phyloP scores from a whole-genome alignment of 2,329 filamentous ascomycete genomes.

The Penicillium sp. region DNA sequence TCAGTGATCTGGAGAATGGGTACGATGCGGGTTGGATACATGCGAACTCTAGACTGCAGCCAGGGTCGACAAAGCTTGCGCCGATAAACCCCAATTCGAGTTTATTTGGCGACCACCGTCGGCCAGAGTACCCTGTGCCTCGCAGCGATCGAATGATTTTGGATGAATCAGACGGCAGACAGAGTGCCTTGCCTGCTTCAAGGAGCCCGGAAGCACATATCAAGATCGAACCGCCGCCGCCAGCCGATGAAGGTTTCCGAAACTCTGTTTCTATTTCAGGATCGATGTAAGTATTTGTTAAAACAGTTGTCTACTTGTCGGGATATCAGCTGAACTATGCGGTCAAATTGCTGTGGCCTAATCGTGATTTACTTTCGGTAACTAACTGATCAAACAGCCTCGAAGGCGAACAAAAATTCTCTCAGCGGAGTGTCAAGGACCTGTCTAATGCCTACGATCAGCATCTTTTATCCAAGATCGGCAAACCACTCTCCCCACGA shows the following conservation, averaged over 20 bases:
- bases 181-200: conserved; percentile 32
- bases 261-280: conserved; percentile 38
- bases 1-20: conserved; percentile 61
- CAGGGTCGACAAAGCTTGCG: conserved; percentile 53
- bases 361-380: neutral
- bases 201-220: conserved; percentile 41
- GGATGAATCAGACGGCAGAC: conserved; percentile 43
- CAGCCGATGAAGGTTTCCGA: conserved; percentile 38
- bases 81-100: conserved; percentile 57
- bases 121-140: conserved; percentile 38
- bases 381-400: conserved; percentile 47
- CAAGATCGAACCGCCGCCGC: conserved; percentile 40
- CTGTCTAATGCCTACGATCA: conserved; percentile 68
- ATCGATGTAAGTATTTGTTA: conserved; percentile 38
- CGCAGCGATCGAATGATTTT: conserved; percentile 42
- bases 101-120: conserved; percentile 52
- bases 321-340: neutral
- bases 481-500: conserved; percentile 61
- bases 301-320: neutral
- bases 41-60: conserved; percentile 59
- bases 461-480: conserved; percentile 65
- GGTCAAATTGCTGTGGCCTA: neutral
- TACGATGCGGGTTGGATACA: conserved; percentile 68
- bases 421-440: conserved; percentile 60
- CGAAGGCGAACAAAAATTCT: conserved; percentile 64